Evolutionary conservation across 352 stramenopile genomes (phyloP).

Genomic region (Aphanomyces astaci): DNA sequence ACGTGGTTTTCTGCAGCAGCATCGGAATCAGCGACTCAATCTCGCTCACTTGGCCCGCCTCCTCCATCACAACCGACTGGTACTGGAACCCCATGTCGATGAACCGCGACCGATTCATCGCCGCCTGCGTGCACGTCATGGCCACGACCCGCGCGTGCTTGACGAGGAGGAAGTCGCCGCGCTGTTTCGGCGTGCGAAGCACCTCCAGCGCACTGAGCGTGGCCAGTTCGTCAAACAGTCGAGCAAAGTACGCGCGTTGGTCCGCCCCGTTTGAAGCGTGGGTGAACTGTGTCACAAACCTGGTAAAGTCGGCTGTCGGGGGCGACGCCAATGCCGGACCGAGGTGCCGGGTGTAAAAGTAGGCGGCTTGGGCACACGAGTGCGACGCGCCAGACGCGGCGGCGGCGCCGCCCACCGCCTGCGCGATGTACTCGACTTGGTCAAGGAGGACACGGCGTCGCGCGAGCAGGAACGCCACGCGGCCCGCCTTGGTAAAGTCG

Average conservation of each 20-base stretch:
- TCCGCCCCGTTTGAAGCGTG: slow-evolving; percentile 28
- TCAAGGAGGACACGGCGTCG: slow-evolving; percentile 76
- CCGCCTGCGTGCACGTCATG: slow-evolving; percentile 95
- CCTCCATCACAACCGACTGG: slow-evolving; percentile 91
- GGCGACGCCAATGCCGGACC: background rate
- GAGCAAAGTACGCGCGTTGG: slow-evolving; percentile 42
- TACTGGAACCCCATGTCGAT: slow-evolving; percentile 74
- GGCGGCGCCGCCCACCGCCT: slow-evolving; percentile 62
- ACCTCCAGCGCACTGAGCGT: slow-evolving; percentile 93
- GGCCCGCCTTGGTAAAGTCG: slow-evolving; percentile 90
- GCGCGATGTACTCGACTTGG: slow-evolving; percentile 88
- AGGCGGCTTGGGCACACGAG: slow-evolving; percentile 93
- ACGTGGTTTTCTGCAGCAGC: slow-evolving; percentile 56
- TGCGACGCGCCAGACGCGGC: slow-evolving; percentile 69
- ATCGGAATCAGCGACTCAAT: slow-evolving; percentile 90
- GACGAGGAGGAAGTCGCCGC: slow-evolving; percentile 91
- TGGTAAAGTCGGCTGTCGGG: slow-evolving; percentile 13
- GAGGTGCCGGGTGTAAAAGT: slow-evolving; percentile 72
- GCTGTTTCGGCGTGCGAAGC: slow-evolving; percentile 85
- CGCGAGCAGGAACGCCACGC: slow-evolving; percentile 77
- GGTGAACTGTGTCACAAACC: slow-evolving; percentile 34
- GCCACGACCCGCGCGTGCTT: slow-evolving; percentile 92
- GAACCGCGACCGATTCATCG: slow-evolving; percentile 80
- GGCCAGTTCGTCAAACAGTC: slow-evolving; percentile 89
- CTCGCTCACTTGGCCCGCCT: slow-evolving; percentile 93